phyloP scores from a whole-genome alignment of 1,284 basidiomycete species.

The Austroboletus rostrupii region DNA sequence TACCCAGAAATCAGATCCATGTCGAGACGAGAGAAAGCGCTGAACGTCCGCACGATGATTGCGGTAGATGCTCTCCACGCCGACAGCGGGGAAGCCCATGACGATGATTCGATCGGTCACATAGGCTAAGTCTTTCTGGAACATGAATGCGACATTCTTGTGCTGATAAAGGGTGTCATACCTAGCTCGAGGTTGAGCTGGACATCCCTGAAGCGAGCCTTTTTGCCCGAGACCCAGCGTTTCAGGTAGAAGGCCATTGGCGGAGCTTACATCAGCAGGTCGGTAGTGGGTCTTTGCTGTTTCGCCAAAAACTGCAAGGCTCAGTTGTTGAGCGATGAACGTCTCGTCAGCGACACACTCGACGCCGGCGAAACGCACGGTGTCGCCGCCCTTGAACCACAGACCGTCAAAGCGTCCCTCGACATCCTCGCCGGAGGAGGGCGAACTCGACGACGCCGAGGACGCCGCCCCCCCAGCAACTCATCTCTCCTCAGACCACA shows the following conservation, averaged over 20 bases:
- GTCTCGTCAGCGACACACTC: constrained; percentile 21
- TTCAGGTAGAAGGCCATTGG: constrained; percentile 58
- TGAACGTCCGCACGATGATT: constrained; percentile 78
- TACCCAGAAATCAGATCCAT: constrained; percentile 76
- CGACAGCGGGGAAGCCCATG: constrained; percentile 86
- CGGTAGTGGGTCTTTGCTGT: constrained; percentile 2
- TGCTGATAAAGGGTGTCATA: constrained; percentile 13
- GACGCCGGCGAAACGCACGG: constrained; percentile 49
- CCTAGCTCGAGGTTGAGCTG: constrained; percentile 68
- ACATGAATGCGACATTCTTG: neutral
- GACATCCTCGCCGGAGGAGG: constrained; percentile 70
- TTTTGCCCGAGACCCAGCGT: constrained; percentile 70
- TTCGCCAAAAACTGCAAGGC: constrained; percentile 7
- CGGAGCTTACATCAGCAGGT: constrained; percentile 21
- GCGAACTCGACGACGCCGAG: constrained; percentile 58
- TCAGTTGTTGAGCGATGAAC: constrained; percentile 15
- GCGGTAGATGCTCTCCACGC: constrained; percentile 77
- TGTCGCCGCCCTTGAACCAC: constrained; percentile 46
- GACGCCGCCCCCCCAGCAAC: constrained; percentile 11
- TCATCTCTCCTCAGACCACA: constrained; percentile 9
- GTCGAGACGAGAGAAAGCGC: constrained; percentile 70
- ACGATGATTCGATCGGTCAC: constrained; percentile 81
- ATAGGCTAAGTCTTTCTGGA: constrained; percentile 66
- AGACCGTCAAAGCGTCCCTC: constrained; percentile 53
- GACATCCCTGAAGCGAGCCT: constrained; percentile 74